Percentiles rank a stretch among this genome's conserved stretches.
Evolutionary conservation across 208 protist genomes (phyloP).

Genomic region (Kentomonas sorsogonicus): DNA sequence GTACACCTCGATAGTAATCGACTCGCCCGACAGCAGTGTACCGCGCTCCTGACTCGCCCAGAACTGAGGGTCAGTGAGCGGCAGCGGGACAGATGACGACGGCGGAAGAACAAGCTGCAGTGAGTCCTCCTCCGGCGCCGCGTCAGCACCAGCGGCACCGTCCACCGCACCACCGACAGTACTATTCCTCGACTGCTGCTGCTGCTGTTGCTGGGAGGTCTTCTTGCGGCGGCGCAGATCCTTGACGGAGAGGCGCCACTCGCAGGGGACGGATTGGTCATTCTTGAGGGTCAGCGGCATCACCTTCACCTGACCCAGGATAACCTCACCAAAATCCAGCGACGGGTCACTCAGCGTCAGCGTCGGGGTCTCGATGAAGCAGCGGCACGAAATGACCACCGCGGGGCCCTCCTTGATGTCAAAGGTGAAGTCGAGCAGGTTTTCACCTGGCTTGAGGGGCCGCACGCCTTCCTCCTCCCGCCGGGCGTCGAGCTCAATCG

Average conservation of each 20-base stretch:
- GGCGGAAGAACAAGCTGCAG: not conserved
- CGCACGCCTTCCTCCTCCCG: not conserved
- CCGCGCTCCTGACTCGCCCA: constrained; percentile 59
- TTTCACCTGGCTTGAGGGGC: constrained; percentile 33
- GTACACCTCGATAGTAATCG: constrained; percentile 60
- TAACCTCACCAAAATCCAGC: constrained; percentile 87
- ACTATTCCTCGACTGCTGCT: not conserved
- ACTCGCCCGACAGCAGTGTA: constrained; percentile 54
- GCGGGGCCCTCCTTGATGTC: constrained; percentile 82
- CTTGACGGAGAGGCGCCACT: constrained; percentile 74
- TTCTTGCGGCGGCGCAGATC: constrained; percentile 19
- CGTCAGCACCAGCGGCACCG: not conserved
- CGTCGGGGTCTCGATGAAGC: constrained; percentile 89
- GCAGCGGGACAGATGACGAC: not conserved
- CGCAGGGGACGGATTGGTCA: constrained; percentile 78
- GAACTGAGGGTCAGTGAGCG: no score
- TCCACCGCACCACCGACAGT: not conserved
- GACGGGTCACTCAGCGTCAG: constrained; percentile 51
- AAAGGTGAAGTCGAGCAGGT: constrained; percentile 71
- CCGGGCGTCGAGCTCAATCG: constrained; percentile 44
- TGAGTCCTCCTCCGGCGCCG: constrained; percentile 5
- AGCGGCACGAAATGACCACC: constrained; percentile 78
- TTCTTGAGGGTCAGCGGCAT: constrained; percentile 86
- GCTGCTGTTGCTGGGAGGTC: not conserved
- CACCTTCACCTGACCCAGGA: constrained; percentile 77